Evolutionary conservation across 1,139 yeast species (phyloP).

Genomic region (Saccharomyces hybrid): DNA sequence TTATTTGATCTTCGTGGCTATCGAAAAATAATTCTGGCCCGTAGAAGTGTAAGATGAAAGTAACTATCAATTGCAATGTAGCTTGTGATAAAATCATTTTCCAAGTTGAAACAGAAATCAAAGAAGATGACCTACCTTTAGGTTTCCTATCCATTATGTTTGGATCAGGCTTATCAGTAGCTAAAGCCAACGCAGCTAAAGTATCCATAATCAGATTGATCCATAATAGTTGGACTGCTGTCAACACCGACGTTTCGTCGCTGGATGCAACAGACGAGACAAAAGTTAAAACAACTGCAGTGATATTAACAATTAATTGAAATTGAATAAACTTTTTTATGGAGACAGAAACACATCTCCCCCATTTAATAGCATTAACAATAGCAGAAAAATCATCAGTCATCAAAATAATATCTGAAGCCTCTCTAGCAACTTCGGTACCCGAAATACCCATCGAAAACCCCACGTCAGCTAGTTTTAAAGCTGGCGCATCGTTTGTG

Average conservation of each 20-base stretch:
- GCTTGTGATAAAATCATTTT: conserved; percentile 94
- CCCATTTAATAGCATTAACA: conserved; percentile 98
- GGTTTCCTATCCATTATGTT: conserved; percentile 74
- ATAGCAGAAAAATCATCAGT: conserved; percentile 92
- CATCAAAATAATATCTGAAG: conserved; percentile 89
- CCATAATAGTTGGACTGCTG: conserved; percentile 97
- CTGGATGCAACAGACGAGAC: conserved; percentile 83
- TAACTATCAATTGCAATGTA: conserved; percentile 62
- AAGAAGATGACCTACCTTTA: conserved; percentile 69
- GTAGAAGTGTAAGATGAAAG: conserved; percentile 73
- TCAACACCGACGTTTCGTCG: conserved; percentile 75
- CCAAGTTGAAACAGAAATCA: conserved; percentile 93
- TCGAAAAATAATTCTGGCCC: conserved; percentile 58
- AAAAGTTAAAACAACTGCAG: conserved; percentile 90
- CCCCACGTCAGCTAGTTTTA: conserved; percentile 85
- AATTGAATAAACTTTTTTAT: conserved; percentile 93
- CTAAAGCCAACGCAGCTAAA: conserved; percentile 92
- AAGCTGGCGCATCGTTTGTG: conserved; percentile 92
- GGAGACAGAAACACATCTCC: conserved; percentile 90
- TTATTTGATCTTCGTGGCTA: conserved; percentile 28
- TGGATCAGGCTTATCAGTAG: conserved; percentile 93
- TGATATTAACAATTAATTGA: conserved; percentile 89
- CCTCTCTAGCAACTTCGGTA: conserved; percentile 91
- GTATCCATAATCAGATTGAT: conserved; percentile 97
- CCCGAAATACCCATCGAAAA: conserved; percentile 93